Percentiles rank a stretch among this genome's conserved stretches.
These are phyloP conservation scores for Didymosphaeria variabile DNA, from an alignment of 2,329 filamentous ascomycete genomes.

Conservation along the genomic window DNA sequence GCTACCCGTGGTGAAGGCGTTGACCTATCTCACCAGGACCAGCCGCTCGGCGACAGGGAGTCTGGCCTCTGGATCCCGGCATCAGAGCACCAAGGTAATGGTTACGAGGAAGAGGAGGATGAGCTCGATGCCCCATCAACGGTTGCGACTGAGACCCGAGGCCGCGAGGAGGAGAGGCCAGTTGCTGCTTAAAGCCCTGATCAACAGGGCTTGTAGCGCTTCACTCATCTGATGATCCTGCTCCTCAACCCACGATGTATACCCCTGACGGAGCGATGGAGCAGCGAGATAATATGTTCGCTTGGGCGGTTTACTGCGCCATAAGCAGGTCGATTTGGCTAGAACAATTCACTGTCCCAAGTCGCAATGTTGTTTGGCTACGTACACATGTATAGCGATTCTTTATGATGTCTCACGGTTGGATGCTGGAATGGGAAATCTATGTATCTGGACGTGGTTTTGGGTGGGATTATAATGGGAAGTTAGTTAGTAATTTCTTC, in stretches of 20 bases:
- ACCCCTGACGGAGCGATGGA: constrained; percentile 42
- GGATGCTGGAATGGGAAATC: constrained; percentile 1
- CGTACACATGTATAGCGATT: constrained; percentile 9
- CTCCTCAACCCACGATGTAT: constrained; percentile 42
- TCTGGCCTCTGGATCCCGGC: constrained; percentile 83
- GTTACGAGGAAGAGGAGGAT: constrained; percentile 72
- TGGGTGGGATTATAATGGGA: neutral
- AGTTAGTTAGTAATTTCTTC: constrained; percentile 1
- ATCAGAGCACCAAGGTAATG: constrained; percentile 69
- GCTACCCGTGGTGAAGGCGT: constrained; percentile 76
- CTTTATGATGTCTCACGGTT: constrained; percentile 7
- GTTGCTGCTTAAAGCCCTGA: constrained; percentile 40
- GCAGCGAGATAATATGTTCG: neutral
- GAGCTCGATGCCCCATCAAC: constrained; percentile 59
- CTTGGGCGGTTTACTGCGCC: neutral
- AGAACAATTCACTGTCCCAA: neutral
- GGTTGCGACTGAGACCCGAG: constrained; percentile 53
- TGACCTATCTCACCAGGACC: constrained; percentile 85
- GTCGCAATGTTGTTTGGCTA: neutral
- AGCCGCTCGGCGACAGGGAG: constrained; percentile 72
- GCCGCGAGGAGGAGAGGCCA: constrained; percentile 58
- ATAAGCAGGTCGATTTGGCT: neutral
- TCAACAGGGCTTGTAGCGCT: constrained; percentile 33
- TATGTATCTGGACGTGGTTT: neutral
- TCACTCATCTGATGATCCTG: constrained; percentile 35